Base-by-base conservation (phyloP, 2,329 filamentous ascomycete species). In the Ophiostoma populinum region DNA sequence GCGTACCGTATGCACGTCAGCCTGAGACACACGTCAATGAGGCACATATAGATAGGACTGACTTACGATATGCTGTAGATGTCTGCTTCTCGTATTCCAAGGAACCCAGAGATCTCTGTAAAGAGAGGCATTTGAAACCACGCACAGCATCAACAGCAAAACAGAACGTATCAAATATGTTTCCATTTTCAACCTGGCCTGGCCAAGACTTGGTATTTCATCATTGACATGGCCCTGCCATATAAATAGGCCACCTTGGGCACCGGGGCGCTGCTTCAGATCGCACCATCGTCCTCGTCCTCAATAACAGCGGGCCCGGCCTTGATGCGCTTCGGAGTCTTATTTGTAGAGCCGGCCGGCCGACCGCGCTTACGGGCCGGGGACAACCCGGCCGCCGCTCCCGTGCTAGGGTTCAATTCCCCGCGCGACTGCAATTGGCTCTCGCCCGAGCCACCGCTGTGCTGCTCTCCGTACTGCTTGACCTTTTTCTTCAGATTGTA, bases 111-210 rank as follows among this genome's bases (percentile, higher is more conserved):
- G n/a, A n/a, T n/a, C n/a, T n/a, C n/a, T n/a, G n/a, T n/a, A n/a
- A n/a, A n/a, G n/a, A n/a, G n/a, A n/a, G n/a, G n/a, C n/a, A n/a
- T n/a, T n/a, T n/a, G n/a, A n/a, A n/a, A n/a, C n/a, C n/a, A n/a
- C n/a, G n/a, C n/a, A n/a, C n/a, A n/a, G n/a, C n/a, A n/a, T n/a
- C n/a, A n/a, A n/a, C n/a, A n/a, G n/a, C n/a, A n/a, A n/a, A n/a
- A n/a, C n/a, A n/a, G n/a, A n/a, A 50, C 11, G 44, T 34, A 10
- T 51, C 43, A 18, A 49, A 34, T 2, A 56, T 39, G 13, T 48
- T 43, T 11, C 46, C 50, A 12, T 9, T 29, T 10, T 15, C 16
- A 3, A 17, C 16, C 12, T 29, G 17, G 5, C 9, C 16, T 6
- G 7, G 27, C 19, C 16, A 17, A 11, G 26, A 13, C 26, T 28